Evolutionary conservation across 2,329 filamentous ascomycete species (phyloP), one percentile per base, ranked within the genome.

Genomic region (Immersiporthe knoxdaviesiana): DNA sequence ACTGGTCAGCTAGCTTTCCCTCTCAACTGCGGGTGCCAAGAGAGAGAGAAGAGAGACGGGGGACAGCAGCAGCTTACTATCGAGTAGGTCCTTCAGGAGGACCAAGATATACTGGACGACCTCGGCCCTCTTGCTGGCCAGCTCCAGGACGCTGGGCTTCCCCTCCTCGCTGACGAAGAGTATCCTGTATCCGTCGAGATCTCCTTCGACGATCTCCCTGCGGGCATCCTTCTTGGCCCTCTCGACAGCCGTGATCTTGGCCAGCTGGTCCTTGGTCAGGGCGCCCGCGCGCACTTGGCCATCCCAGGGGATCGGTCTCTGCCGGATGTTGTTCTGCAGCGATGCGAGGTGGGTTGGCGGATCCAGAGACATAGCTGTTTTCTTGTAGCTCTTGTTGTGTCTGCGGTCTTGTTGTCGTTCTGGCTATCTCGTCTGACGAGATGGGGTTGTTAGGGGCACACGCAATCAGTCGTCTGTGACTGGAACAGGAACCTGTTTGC

Each of bases 51-150:
- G n/a, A n/a, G 18, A 44, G 24, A 30, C 30, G 24, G 12, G n/a
- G 8, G 35, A 35, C 35, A 35, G 21, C 12, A n/a, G 52, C 47
- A 62, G 77, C 84, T 76, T 84, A 97, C 94, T 89, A 78, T 95
- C 92, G 71, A 98, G 89, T 73, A 99, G 83, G 78, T 99, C 96
- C 72, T 89, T 90, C 71, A 96, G 87, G 76, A 99, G 84, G 62
- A 98, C 95, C 70, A 99, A 85, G 78, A 97, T 92, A 80, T 98
- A 97, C 82, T 97, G 95, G 72, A 97, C 87, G 74, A 99, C 93
- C 82, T 97, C 94, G 77, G 90, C 87, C 56, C 58, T 61, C 84
- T 94, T 94, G 74, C 90, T 88, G 59, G 94, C 93, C 71, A 90
- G 90, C 82, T 97, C 92, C 74, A 98, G 85, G 71, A 97, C 92